Base-by-base conservation (phyloP, 2,329 filamentous ascomycete species). In the Chalara sp. region DNA sequence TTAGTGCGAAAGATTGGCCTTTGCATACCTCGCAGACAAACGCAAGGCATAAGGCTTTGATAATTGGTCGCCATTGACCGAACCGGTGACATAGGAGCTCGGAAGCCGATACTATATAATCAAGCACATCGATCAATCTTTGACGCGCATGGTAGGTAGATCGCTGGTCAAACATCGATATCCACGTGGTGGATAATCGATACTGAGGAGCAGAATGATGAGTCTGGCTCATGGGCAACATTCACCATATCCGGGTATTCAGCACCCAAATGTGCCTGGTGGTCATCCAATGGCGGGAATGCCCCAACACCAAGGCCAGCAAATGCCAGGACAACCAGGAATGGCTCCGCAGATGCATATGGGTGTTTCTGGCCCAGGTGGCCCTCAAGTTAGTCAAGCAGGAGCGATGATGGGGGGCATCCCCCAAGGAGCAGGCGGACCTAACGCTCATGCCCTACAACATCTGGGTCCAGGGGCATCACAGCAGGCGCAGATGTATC, bases 271-370 rank as follows among this genome's bases (percentile, higher is more conserved):
- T 58, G 81, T 86, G 58, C 78, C 80, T 51, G 76, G 75, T 60
- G 75, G 74, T 44, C 76, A 79, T 58, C 74, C 75, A 40, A 77
- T 78, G 67, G 53, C 53, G 21, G 75, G 78, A 39, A 80, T 80
- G 33, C 83, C 58, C 37, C 63, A 65, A 49, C 62, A 86, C 65
- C 81, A 81, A 62, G 84, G 86, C 47, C 86, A 84, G 60, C 82
- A 81, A 48, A 85, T 86, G 48, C 84, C 85, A 57, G 81, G 79
- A 31, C 76, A 71, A 55, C 63, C 61, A 41, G 77, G 75, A 39
- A 83, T 86, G 67, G 79, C 79, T 59, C 86, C 86, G 66, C 85
- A 87, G 68, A 83, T 79, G 69, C 84, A 87, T 60, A 86, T 87
- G 72, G 83, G 79, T 54, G 86, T 86, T 31, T 87, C 86, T 52